Evolutionary conservation across 2,329 filamentous ascomycete genomes (phyloP), one percentile per base, ranked within the genome.

Genomic region (Epichloe gansuensis): DNA sequence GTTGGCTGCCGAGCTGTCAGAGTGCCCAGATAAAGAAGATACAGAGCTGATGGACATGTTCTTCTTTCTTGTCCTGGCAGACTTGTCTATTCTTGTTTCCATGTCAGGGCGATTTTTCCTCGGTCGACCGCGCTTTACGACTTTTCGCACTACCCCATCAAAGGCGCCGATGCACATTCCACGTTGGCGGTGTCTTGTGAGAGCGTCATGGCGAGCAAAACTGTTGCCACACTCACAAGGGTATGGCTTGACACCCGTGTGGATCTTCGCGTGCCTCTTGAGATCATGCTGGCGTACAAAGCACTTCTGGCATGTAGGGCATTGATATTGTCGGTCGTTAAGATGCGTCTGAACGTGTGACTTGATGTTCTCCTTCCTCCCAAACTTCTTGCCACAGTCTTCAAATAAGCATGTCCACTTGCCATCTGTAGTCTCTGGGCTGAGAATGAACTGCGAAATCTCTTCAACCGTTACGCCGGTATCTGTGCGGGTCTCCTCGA

Each of bases 311-410:
- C 93, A 98, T 52, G 87, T 85, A 46, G 91, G 90, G 70, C 93
- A 98, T 68, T 88, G 85, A 72, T 89, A 98, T 66, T 96, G 93
- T 47, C 93, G 81, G 67, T 98, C 93, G 62, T 94, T 93, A 58
- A 98, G 83, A 69, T 98, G 93, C 3, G 93, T 98, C 70, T 98
- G 93, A 13, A 98, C 88, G 67, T 98, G 93, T 0, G 91, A 95
- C 67, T 95, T 95, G 74, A 97, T 96, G 71, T 98, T 97, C 69
- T 98, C 93, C 68, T 96, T 95, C 60, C 93, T 82, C n/a, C 91
- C 91, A 65, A 98, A 97, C 51, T 83, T 81, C 69, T 95, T 95
- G 60, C 83, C 80, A 69, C 93, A 98, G 31, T 83, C 83, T 8
- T 88, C 76, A 53, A 73, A 91, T n/a, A 81, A 69, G 65, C 87